These are phyloP conservation scores for Hymenoscyphus salicellus DNA, from an alignment of 2,329 filamentous ascomycete genomes.

Conservation along the genomic window DNA sequence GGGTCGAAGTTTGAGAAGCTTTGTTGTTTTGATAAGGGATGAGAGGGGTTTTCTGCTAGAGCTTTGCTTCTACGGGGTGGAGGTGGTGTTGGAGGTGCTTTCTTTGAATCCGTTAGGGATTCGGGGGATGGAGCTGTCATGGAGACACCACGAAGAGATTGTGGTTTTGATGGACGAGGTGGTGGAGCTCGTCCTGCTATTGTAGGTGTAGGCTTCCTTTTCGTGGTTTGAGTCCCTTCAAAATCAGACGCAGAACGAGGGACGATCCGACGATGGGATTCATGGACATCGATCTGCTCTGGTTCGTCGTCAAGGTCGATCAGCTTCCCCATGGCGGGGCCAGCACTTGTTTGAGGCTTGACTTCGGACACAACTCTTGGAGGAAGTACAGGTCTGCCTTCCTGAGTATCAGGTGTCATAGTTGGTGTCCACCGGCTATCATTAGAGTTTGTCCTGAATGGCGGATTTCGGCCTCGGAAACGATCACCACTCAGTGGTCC, in stretches of 20 bases:
- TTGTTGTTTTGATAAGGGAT: slow-evolving; percentile 31
- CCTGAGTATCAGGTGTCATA: slow-evolving; percentile 6
- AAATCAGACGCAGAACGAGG: slow-evolving; percentile 31
- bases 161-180: slow-evolving; percentile 57
- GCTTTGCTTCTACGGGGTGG: slow-evolving; percentile 25
- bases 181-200: slow-evolving; percentile 41
- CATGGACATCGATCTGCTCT: slow-evolving; percentile 38
- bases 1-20: slow-evolving; percentile 27
- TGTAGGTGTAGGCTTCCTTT: slow-evolving; percentile 28
- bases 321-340: slow-evolving; percentile 50
- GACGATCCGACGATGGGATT: slow-evolving; percentile 33
- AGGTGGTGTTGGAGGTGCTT: slow-evolving; percentile 39
- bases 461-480: slow-evolving; percentile 14
- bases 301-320: slow-evolving; percentile 60
- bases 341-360: slow-evolving; percentile 35
- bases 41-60: slow-evolving; percentile 15
- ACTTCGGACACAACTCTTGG: slow-evolving; percentile 26
- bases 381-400: slow-evolving; percentile 6
- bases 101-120: slow-evolving; percentile 40
- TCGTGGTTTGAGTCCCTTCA: slow-evolving; percentile 31
- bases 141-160: slow-evolving; percentile 47
- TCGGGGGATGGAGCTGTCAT: slow-evolving; percentile 34
- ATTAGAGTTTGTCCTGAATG: slow-evolving; percentile 19
- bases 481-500: slow-evolving; percentile 32
- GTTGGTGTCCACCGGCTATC: slow-evolving; percentile 23